Percentiles rank a stretch among this genome's conserved stretches.
These are phyloP conservation scores for Allomyces macrogynus DNA, from an alignment of 192 early-diverging fungal species.

Conservation along the genomic window DNA sequence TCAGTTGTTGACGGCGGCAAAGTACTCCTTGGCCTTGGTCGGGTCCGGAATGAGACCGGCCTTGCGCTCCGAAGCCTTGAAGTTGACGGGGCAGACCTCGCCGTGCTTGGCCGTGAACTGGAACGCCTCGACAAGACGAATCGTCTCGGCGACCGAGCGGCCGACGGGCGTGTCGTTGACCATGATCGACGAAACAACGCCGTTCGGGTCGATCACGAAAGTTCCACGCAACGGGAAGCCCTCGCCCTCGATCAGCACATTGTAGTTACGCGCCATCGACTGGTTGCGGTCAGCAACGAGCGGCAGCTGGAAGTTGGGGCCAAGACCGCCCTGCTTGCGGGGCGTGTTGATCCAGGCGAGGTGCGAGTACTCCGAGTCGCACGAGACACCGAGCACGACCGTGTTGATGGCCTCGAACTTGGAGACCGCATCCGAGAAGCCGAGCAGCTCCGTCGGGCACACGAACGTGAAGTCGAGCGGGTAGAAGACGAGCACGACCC, in stretches of 20 bases:
- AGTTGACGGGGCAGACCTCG: conserved; percentile 65
- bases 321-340: conserved; percentile 76
- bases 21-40: conserved; percentile 45
- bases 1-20: conserved; percentile 9
- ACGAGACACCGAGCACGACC: conserved; percentile 50
- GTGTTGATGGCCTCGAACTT: conserved; percentile 63
- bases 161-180: conserved; percentile 81
- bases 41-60: conserved; percentile 53
- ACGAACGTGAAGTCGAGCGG: conserved; percentile 81
- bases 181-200: conserved; percentile 66
- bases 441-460: conserved; percentile 88
- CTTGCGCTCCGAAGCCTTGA: conserved; percentile 44
- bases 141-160: conserved; percentile 62
- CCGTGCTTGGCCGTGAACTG: conserved; percentile 69
- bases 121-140: conserved; percentile 78
- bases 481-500: conserved; percentile 70
- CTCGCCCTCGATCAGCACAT: conserved; percentile 61
- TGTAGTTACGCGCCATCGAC: conserved; percentile 69
- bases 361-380: conserved; percentile 66
- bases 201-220: conserved; percentile 81
- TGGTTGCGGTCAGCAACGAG: conserved; percentile 73
- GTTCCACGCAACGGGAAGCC: conserved; percentile 62
- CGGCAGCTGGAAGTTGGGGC: conserved; percentile 69
- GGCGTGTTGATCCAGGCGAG: conserved; percentile 71
- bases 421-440: conserved; percentile 62